Evolutionary conservation across 2,329 filamentous ascomycete genomes (phyloP), one percentile per base, ranked within the genome.

Genomic region (Penicillium sp.): DNA sequence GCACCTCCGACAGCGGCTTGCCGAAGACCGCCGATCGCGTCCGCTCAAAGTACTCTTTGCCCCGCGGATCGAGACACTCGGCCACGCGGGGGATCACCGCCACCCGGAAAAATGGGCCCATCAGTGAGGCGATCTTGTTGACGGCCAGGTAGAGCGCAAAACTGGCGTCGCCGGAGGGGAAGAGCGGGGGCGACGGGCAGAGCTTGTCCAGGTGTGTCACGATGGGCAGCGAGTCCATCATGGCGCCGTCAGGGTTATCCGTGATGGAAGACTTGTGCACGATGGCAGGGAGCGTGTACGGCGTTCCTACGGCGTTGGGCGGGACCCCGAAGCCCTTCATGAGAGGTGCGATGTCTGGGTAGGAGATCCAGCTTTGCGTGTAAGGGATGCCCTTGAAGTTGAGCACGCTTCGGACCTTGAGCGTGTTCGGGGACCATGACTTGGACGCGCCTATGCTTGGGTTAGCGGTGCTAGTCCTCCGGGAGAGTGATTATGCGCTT

Each of bases 211-310:
- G 46, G 23, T 64, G 59, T 11, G 46, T 15, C 27, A 59, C 54
- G 27, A 65, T 64, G 2, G 62, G 51, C 9, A 63, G 40, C 0
- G 63, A 65, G 39, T 64, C 60, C 57, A 60, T 62, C 31, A 65
- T 43, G 7, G 57, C 53, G 10, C 58, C 57, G 13, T 51, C 33
- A 1, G 53, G 38, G 39, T 57, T 62, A 4, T 49, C 43, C 1
- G 34, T 47, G 7, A 60, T 41, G 0, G 54, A 55, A 8, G 50
- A 31, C 18, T 50, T 53, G 40, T 65, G 61, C 18, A 47, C 40
- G 42, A 64, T 65, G 19, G 58, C 57, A 4, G 63, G 62, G n/a
- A 65, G 55, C 7, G 61, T 65, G 39, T 63, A 64, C 1, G 45
- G 45, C 4, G 26, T 38, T 6, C 44, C 40, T 2, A 37, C 19